Evolutionary conservation across 495 filamentous ascomycete genomes (phyloP), one percentile per base, ranked within the genome.

Genomic region (Hypoxylon lienhwacheense): DNA sequence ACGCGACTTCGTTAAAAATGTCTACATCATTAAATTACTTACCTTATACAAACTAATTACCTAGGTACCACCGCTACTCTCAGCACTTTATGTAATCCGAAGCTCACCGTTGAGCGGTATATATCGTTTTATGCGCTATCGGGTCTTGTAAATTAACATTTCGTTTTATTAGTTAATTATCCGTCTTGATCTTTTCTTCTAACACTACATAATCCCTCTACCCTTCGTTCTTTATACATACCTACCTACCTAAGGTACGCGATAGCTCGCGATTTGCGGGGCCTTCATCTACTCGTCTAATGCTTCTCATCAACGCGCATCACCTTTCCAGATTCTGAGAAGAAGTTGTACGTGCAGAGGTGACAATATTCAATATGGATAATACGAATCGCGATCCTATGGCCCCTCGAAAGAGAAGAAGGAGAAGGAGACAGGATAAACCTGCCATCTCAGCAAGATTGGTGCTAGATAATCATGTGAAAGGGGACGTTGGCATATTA

Each of bases 401-500:
- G 28, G 33, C 58, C 25, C 66, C 63, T 22, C 65, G 54, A 40
- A 73, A 61, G 42, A 68, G 72, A 34, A 71, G 70, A 56, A 71
- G 80, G 48, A 71, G 80, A 54, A 74, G 85, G 45, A 72, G 79
- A 35, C 77, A 79, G 42, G 78, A 82, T 63, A 82, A 81, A 59
- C 65, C 77, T 1, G 66, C 79, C 35, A 66, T 80, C 46, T 64
- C 77, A 47, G 78, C 79, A 50, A 71, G 77, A 34, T 66, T 82
- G 20, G 73, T 97, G n/a, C 77, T 92, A 25, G 89, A 95, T 63
- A 85, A 87, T 63, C 86, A 91, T 70, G 75, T 95, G 59, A 89
- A 85, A 72, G 89, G 88, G n/a, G 89, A 95, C 55, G 81, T 90
- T 22, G 93, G 89, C 36, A 82, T 93, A 34, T 66, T 98, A 41